Conservation (phyloP, 345 rosid genomes). For the Salix arbutifolia region DNA sequence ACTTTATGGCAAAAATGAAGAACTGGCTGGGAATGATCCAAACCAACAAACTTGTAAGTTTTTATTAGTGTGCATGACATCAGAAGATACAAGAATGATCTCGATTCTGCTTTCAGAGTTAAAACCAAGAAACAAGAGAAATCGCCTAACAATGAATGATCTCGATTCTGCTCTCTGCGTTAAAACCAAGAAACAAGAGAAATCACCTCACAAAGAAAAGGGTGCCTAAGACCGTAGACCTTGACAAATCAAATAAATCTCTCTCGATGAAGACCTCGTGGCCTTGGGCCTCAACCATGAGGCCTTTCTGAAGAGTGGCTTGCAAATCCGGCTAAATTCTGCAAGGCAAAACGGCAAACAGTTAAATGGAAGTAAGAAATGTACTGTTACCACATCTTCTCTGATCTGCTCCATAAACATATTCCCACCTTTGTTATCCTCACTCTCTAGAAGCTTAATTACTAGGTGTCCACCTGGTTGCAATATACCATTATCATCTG, state of each 20-base stretch:
- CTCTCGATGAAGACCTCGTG: conserved; percentile 87
- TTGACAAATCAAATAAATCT: conserved; percentile 85
- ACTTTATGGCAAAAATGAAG: neutral
- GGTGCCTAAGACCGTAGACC: conserved; percentile 34
- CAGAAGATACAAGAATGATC: too few species aligned
- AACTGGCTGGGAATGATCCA: too few species aligned
- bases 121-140: too few species aligned
- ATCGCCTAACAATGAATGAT: too few species aligned
- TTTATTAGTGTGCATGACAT: too few species aligned
- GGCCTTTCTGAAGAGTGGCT: conserved; percentile 70
- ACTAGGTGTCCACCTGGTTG: conserved; percentile 72
- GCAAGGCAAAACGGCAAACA: conserved; percentile 25
- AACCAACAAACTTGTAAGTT: too few species aligned
- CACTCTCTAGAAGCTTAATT: conserved; percentile 87
- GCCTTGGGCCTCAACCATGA: conserved; percentile 96
- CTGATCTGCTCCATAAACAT: neutral
- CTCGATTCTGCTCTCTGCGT: too few species aligned
- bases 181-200: too few species aligned
- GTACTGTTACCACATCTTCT: neutral
- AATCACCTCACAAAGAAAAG: neutral
- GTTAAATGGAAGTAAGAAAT: conserved; percentile 1
- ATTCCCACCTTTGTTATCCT: conserved; percentile 64
- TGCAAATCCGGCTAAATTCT: conserved; percentile 71
- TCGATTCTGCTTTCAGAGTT: too few species aligned
- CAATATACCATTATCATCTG: conserved; percentile 48